These are phyloP conservation scores for Magnolia sinica DNA, from an alignment of 164 flowering plant species.

Conservation along the genomic window DNA sequence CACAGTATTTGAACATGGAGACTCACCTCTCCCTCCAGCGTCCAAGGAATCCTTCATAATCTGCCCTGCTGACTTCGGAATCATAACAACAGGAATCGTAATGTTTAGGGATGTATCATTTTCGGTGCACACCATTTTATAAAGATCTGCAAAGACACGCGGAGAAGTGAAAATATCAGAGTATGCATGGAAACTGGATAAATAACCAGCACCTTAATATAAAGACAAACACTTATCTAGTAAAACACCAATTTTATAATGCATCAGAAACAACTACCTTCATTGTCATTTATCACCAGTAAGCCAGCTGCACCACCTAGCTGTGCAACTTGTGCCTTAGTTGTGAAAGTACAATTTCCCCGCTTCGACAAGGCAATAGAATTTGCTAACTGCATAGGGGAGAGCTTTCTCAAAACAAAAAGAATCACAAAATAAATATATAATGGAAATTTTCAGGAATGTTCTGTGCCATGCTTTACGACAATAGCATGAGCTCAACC, in stretches of 20 bases:
- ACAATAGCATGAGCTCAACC: neutral
- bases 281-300: slow-evolving; percentile 65
- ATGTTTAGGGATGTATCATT: slow-evolving; percentile 49
- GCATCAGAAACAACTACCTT: slow-evolving; percentile 38
- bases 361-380: slow-evolving; percentile 54
- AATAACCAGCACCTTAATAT: neutral
- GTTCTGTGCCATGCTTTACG: neutral
- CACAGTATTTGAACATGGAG: neutral
- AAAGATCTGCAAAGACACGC: slow-evolving; percentile 38
- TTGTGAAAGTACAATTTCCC: slow-evolving; percentile 63
- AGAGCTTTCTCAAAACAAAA: neutral
- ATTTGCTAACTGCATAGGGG: slow-evolving; percentile 48
- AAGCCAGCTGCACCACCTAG: slow-evolving; percentile 59
- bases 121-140: slow-evolving; percentile 62
- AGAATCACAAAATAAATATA: neutral
- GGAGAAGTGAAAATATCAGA: neutral
- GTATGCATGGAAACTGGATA: neutral
- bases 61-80: slow-evolving; percentile 66
- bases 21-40: slow-evolving; percentile 50
- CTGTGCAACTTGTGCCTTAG: slow-evolving; percentile 67
- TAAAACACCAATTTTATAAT: neutral
- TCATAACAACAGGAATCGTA: slow-evolving; percentile 69
- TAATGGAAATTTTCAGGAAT: neutral
- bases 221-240: neutral
- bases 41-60: slow-evolving; percentile 40